These are phyloP conservation scores for Globisporangium orthogonon DNA, from an alignment of 352 stramenopile species.

Conservation along the genomic window DNA sequence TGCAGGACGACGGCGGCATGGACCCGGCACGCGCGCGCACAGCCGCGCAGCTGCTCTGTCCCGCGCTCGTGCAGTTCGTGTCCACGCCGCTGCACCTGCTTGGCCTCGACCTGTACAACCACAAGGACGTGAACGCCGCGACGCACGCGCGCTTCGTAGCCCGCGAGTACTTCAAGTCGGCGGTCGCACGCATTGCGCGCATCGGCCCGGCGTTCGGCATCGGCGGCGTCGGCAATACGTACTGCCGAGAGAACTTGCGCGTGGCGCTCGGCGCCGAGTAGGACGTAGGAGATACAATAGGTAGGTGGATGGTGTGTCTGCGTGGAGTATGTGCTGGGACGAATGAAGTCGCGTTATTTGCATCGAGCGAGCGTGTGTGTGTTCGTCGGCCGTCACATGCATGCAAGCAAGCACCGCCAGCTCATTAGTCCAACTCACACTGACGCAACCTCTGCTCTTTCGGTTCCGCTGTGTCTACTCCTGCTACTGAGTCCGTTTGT, in stretches of 20 bases:
- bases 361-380: too few species aligned
- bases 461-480: too few species aligned
- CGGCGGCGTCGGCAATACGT: constrained; percentile 82
- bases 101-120: constrained; percentile 89
- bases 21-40: constrained; percentile 44
- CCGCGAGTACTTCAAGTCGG: constrained; percentile 84
- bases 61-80: constrained; percentile 80
- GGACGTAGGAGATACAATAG: background rate
- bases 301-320: too few species aligned
- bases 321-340: too few species aligned
- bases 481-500: too few species aligned
- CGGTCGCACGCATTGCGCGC: constrained; percentile 71
- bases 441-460: too few species aligned
- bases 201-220: constrained; percentile 89
- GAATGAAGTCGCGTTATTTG: too few species aligned
- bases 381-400: too few species aligned
- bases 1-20: constrained; percentile 47
- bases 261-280: constrained; percentile 18
- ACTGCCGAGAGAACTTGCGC: constrained; percentile 47
- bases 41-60: constrained; percentile 76
- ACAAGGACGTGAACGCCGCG: constrained; percentile 21
- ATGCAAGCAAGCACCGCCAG: too few species aligned
- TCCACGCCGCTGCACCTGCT: constrained; percentile 88
- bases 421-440: too few species aligned
- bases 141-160: constrained; percentile 54